phyloP scores from a whole-genome alignment of 306 rosid genomes.

The Sesbania bispinosa region DNA sequence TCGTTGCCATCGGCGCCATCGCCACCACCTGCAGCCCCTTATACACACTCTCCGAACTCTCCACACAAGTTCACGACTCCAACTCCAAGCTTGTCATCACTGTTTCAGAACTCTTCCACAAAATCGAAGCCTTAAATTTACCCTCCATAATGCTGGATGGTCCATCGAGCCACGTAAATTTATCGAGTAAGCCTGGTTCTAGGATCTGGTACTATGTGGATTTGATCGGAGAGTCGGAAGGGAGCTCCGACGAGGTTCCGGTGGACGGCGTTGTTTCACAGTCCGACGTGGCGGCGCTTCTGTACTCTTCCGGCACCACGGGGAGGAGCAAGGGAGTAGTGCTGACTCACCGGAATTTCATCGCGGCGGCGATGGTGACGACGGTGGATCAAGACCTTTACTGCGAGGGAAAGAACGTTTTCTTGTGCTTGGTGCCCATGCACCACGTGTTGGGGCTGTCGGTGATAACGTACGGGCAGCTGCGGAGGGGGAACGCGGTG shows the following conservation, averaged over 20 bases:
- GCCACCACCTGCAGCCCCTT: slow-evolving; percentile 27
- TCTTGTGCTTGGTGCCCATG: slow-evolving; percentile 48
- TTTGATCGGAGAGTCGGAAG: slow-evolving; percentile 8
- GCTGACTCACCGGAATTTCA: slow-evolving; percentile 46
- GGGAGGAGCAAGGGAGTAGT: slow-evolving; percentile 54
- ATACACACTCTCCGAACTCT: slow-evolving; percentile 27
- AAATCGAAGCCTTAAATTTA: slow-evolving; percentile 15
- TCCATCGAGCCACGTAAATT: background rate
- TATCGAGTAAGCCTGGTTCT: background rate
- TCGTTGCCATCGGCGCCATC: slow-evolving; percentile 23
- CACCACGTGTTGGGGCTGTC: slow-evolving; percentile 40
- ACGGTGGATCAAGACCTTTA: slow-evolving; percentile 31
- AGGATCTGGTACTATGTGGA: slow-evolving; percentile 26
- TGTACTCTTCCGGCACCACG: slow-evolving; percentile 56
- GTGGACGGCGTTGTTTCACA: slow-evolving; percentile 10
- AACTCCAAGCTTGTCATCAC: slow-evolving; percentile 37
- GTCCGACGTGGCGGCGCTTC: slow-evolving; percentile 39
- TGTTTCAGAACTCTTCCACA: slow-evolving; percentile 23
- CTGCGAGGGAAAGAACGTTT: slow-evolving; percentile 36
- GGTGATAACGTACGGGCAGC: slow-evolving; percentile 29
- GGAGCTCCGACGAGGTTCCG: background rate
- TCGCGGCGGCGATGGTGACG: slow-evolving; percentile 27
- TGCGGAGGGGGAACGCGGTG: slow-evolving; percentile 41
- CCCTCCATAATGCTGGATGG: slow-evolving; percentile 24
- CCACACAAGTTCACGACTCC: slow-evolving; percentile 36